A percentile compares a stretch with the other conserved stretches of the same genome.
Conservation (phyloP, 257 asterid genomes). For the Ballota nigra region DNA sequence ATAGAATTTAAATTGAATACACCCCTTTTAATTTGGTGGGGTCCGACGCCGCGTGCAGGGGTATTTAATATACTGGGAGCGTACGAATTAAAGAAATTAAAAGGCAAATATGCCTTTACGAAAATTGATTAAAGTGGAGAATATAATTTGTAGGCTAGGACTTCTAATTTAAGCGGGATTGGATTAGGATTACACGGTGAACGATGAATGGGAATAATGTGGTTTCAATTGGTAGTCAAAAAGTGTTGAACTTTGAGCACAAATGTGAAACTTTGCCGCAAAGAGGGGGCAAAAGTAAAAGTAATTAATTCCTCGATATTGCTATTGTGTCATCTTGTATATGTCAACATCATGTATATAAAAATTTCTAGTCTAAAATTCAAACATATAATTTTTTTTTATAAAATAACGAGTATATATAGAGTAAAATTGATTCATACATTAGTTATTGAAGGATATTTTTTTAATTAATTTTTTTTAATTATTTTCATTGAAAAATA, state of each 20-base stretch:
- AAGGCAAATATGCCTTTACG: conserved; percentile 7
- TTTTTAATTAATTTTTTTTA: too few species aligned
- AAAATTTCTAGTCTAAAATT: too few species aligned
- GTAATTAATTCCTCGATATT: conserved; percentile 17
- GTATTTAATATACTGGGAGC: not conserved
- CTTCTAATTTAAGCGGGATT: not conserved
- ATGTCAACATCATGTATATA: not conserved
- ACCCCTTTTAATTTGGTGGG: not conserved
- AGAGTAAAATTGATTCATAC: too few species aligned
- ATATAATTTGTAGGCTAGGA: conserved; percentile 21
- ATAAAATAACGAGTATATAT: too few species aligned
- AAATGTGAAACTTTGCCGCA: conserved; percentile 18
- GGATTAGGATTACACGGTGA: not conserved
- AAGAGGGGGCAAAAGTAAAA: not conserved
- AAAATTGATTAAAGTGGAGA: not conserved
- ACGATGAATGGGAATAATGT: not conserved
- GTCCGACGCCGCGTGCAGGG: conserved; percentile 3
- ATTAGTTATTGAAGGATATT: too few species aligned
- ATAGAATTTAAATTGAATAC: too few species aligned
- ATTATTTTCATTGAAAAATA: too few species aligned
- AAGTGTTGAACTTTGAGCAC: not conserved
- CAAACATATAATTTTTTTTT: too few species aligned
- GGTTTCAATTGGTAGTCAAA: conserved; percentile 5
- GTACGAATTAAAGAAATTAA: not conserved
- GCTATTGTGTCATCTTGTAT: not conserved